Conservation (phyloP, 257 asterid genomes). For the Nicotiana attenuata region DNA sequence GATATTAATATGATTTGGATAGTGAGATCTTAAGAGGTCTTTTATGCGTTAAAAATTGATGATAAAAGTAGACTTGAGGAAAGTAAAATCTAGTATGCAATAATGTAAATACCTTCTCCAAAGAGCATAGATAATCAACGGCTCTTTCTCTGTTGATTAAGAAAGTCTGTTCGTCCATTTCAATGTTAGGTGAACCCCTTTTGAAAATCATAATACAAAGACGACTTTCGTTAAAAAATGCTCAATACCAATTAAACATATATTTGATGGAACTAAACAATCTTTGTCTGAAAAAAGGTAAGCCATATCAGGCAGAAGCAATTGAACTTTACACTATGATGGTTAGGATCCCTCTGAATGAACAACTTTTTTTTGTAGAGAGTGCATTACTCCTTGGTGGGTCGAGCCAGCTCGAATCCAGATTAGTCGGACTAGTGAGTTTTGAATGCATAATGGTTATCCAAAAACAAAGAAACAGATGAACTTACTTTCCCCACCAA, state of each 20-base stretch:
- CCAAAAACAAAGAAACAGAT: neutral
- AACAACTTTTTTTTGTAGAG: too few species aligned
- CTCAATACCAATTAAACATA: neutral
- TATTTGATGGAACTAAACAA: neutral
- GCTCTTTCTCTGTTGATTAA: slow-evolving; percentile 90
- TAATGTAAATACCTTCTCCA: slow-evolving; percentile 60
- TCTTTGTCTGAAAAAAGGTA: too few species aligned
- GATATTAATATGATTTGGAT: neutral
- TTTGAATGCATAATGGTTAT: neutral
- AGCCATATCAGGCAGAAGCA: too few species aligned
- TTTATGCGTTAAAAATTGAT: too few species aligned
- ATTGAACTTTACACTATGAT: too few species aligned
- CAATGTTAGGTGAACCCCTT: slow-evolving; percentile 96
- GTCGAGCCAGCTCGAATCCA: too few species aligned
- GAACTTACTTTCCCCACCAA: slow-evolving; percentile 98
- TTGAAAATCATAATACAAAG: neutral
- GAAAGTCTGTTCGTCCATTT: slow-evolving; percentile 94
- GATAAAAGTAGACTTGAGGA: neutral
- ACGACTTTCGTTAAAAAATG: neutral
- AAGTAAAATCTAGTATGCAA: neutral
- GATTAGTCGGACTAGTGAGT: neutral
- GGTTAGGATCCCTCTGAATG: too few species aligned
- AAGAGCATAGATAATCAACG: slow-evolving; percentile 85
- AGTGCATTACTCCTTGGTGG: neutral
- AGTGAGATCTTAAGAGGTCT: too few species aligned